Evolutionary conservation across 1,139 yeast genomes (phyloP).

Genomic region (Scheffersomyces titani): DNA sequence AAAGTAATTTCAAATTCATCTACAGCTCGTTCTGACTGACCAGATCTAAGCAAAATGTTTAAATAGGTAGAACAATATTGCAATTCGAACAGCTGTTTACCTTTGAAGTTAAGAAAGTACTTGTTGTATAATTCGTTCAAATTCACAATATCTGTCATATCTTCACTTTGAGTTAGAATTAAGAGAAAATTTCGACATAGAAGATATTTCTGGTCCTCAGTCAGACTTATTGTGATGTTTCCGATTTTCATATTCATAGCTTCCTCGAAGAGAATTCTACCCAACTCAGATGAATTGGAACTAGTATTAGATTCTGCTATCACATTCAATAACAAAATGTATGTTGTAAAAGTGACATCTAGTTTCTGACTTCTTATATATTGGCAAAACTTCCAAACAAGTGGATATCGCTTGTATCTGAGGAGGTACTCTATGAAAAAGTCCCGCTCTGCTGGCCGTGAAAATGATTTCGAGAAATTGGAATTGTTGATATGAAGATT

Average conservation of each 20-base stretch:
- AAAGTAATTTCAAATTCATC: slow-evolving; percentile 16
- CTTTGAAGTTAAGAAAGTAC: slow-evolving; percentile 9
- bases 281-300: slow-evolving; percentile 2
- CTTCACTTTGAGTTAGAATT: background rate
- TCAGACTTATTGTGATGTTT: background rate
- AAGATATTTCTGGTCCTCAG: background rate
- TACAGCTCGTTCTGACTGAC: slow-evolving; percentile 25
- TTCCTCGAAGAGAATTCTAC: slow-evolving; percentile 12
- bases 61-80: slow-evolving; percentile 26
- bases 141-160: slow-evolving; percentile 16
- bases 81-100: slow-evolving; percentile 6
- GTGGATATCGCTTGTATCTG: background rate
- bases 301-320: background rate
- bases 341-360: slow-evolving; percentile 2
- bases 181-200: background rate
- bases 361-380: slow-evolving; percentile 3
- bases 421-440: background rate
- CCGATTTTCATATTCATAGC: slow-evolving; percentile 14
- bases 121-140: slow-evolving; percentile 23
- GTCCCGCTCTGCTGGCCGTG: background rate
- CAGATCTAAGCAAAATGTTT: slow-evolving; percentile 23
- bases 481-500: background rate
- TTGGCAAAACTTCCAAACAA: slow-evolving; percentile 5
- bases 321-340: slow-evolving; percentile 2
- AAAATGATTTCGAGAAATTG: background rate